A percentile compares a stretch with the other conserved stretches of the same genome.
These are phyloP conservation scores for Alisma plantagoaquatica DNA, from an alignment of 106 monocot species.

Conservation along the genomic window DNA sequence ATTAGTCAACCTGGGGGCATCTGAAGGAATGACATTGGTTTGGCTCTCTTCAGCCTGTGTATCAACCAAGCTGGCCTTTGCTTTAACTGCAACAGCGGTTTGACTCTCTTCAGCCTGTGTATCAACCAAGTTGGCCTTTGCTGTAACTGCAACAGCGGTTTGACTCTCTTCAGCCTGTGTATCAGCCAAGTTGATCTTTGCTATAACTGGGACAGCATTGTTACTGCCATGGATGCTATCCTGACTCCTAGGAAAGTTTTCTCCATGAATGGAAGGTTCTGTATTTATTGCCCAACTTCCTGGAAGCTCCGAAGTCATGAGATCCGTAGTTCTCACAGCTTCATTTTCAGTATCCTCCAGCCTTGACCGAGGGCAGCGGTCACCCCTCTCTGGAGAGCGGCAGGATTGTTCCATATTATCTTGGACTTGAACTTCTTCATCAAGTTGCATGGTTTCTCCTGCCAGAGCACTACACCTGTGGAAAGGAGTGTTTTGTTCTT, in stretches of 20 bases:
- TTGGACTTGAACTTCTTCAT: constrained; percentile 29
- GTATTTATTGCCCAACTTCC: constrained; percentile 92
- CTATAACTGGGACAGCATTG: constrained; percentile 17
- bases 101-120: constrained; percentile 32
- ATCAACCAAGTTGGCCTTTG: too few relatives aligned
- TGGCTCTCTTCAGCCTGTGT: too few relatives aligned
- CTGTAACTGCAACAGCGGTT: constrained; percentile 3
- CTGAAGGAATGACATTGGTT: constrained; percentile 15
- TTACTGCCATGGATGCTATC: constrained; percentile 2
- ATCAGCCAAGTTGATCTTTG: too few relatives aligned
- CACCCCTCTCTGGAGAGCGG: background rate
- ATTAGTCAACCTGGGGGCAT: constrained; percentile 8
- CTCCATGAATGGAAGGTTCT: constrained; percentile 57
- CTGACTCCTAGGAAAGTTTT: constrained; percentile 32
- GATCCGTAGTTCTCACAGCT: constrained; percentile 58
- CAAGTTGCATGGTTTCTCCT: constrained; percentile 55
- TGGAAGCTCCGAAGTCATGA: constrained; percentile 71
- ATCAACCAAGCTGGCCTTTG: too few relatives aligned
- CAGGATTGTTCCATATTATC: constrained; percentile 16
- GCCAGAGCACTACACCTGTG: constrained; percentile 34
- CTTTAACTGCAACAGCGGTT: too few relatives aligned
- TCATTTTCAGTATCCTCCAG: constrained; percentile 38
- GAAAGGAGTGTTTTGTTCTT: constrained; percentile 11
- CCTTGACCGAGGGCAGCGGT: constrained; percentile 16
- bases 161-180: constrained; percentile 25